Conservation (phyloP, 176 grass and related monocot genomes). For the Cenchrus purpureus region DNA sequence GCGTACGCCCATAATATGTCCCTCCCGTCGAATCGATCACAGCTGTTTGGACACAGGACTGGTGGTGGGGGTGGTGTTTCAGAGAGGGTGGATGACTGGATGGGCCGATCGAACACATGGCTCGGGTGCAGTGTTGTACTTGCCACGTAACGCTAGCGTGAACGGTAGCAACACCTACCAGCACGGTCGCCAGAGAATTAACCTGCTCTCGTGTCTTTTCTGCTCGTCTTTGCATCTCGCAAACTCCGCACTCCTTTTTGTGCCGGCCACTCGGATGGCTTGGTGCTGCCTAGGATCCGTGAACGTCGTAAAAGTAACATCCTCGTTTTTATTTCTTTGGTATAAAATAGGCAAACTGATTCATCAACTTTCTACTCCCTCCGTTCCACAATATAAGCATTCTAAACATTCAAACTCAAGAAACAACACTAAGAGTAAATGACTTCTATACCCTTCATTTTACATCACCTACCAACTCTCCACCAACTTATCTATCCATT, state of each 20-base stretch:
- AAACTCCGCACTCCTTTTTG: neutral
- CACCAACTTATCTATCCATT: too few relatives aligned
- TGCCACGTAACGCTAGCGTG: neutral
- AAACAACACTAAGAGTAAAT: too few relatives aligned
- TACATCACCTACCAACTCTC: too few relatives aligned
- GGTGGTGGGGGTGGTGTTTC: neutral
- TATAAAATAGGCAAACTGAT: too few relatives aligned
- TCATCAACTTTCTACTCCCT: too few relatives aligned
- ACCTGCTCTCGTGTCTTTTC: conserved; percentile 29
- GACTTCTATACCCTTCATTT: too few relatives aligned
- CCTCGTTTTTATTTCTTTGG: neutral
- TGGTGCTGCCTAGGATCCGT: neutral
- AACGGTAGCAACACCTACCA: neutral
- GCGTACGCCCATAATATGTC: neutral
- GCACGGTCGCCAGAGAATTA: neutral
- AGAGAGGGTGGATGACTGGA: too few relatives aligned
- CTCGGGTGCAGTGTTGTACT: neutral
- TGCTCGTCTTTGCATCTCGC: conserved; percentile 18
- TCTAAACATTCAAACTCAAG: too few relatives aligned
- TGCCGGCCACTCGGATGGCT: neutral
- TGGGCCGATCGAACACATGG: neutral
- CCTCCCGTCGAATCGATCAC: neutral
- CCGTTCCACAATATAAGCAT: too few relatives aligned
- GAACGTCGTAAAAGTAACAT: neutral
- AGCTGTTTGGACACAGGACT: neutral